Base-by-base conservation (phyloP, 768 basidiomycete species). In the Lanmaoa rubissima region DNA sequence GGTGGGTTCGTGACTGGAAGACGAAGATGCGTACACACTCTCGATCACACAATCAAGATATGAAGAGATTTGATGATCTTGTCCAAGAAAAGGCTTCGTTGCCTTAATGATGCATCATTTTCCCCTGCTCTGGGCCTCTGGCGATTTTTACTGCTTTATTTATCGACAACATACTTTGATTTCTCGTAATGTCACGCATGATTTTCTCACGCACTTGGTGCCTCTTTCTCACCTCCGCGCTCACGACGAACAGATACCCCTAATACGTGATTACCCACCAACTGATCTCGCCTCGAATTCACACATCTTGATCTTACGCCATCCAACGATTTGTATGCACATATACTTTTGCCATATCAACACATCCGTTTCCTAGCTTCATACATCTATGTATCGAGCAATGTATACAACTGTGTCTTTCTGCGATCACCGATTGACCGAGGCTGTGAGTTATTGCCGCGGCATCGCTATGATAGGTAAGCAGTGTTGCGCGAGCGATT, bases 1-100 rank as follows among this genome's bases (percentile, higher is more conserved):
- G n/a, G n/a, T n/a, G n/a, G n/a, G n/a, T n/a, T n/a, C n/a, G 80
- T 58, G 83, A 87, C 58, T 88, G 82, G 86, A 80, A 84, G 55
- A 75, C 76, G 4, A 86, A 79, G 71, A 81, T 88, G 44, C 78
- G 80, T 52, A 72, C 83, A 36, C 71, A 75, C 2, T 84, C 85
- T 24, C 78, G 78, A 42, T 79, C 82, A 42, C 72, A 75, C 50
- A 75, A 78, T 56, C 80, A 76, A 48, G 76, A 76, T 53, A 71
- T 76, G 59, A 76, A 77, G 62, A 74, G 78, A 63, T 70, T 85
- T 54, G 74, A 79, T 51, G 72, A 78, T 47, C 77, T 85, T 21
- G 78, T 84, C 11, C 76, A 79, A 47, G 85, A 86, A 73, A 88
- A 87, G 58, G 57, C 63, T 19, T 63, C n/a, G 46, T 57, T 65